These are phyloP conservation scores for Penicillium sp. DNA, from an alignment of 2,329 filamentous ascomycete genomes.

Conservation along the genomic window DNA sequence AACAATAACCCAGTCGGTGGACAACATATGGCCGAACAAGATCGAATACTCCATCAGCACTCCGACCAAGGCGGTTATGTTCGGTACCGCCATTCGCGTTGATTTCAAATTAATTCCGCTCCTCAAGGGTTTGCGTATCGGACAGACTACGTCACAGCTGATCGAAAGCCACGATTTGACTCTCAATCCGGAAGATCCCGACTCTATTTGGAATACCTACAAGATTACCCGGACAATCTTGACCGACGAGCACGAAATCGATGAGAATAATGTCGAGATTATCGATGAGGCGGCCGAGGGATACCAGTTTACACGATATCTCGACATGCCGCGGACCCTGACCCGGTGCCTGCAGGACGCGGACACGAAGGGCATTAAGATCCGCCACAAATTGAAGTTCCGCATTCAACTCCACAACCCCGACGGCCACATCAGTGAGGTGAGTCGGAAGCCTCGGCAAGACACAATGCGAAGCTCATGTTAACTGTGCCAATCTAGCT, in stretches of 20 bases:
- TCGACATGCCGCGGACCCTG: slow-evolving; percentile 74
- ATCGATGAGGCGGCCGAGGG: slow-evolving; percentile 58
- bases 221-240: slow-evolving; percentile 62
- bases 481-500: slow-evolving; percentile 50
- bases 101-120: slow-evolving; percentile 85
- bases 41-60: slow-evolving; percentile 92
- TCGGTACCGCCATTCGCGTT: slow-evolving; percentile 78
- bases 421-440: slow-evolving; percentile 89
- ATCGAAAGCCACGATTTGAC: slow-evolving; percentile 71
- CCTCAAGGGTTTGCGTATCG: slow-evolving; percentile 79
- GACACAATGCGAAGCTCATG: neutral
- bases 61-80: slow-evolving; percentile 89
- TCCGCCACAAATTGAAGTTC: slow-evolving; percentile 87
- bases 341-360: slow-evolving; percentile 84
- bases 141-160: slow-evolving; percentile 74
- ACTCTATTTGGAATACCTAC: slow-evolving; percentile 45
- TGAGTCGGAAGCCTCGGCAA: slow-evolving; percentile 36
- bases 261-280: slow-evolving; percentile 57
- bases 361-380: slow-evolving; percentile 81
- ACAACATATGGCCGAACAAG: slow-evolving; percentile 98
- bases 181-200: slow-evolving; percentile 46
- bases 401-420: slow-evolving; percentile 89
- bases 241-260: slow-evolving; percentile 64
- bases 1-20: slow-evolving; percentile 57
- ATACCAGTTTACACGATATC: slow-evolving; percentile 55